Percentiles rank a stretch among this genome's conserved stretches.
Evolutionary conservation across 2,329 filamentous ascomycete genomes (phyloP).

Genomic region (Sarocladium kiliense): DNA sequence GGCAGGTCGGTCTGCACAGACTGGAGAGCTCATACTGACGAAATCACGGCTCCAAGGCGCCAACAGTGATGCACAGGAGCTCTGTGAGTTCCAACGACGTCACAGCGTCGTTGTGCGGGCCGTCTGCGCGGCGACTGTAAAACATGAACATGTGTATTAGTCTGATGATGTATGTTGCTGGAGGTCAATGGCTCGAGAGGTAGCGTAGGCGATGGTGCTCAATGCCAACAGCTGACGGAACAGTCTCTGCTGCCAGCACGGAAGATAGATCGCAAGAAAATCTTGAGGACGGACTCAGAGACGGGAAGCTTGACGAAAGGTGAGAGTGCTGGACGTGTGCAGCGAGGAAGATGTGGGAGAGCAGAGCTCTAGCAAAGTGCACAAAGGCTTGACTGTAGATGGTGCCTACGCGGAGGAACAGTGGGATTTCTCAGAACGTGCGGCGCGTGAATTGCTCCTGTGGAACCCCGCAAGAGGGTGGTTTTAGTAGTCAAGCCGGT

Average conservation of each 20-base stretch:
- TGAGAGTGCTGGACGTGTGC: neutral
- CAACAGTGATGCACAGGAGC: slow-evolving; percentile 26
- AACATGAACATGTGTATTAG: slow-evolving; percentile 53
- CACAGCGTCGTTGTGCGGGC: slow-evolving; percentile 45
- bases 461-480: slow-evolving; percentile 26
- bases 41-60: slow-evolving; percentile 46
- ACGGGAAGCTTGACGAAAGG: neutral
- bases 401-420: neutral
- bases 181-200: neutral
- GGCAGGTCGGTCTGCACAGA: slow-evolving; percentile 52
- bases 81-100: slow-evolving; percentile 36
- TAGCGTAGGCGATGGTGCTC: neutral
- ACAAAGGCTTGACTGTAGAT: neutral
- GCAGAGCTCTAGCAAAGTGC: neutral
- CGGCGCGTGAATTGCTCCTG: slow-evolving; percentile 25
- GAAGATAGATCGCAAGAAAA: neutral
- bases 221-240: neutral
- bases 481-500: neutral
- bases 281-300: neutral
- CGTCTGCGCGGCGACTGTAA: slow-evolving; percentile 47
- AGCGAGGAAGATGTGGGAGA: neutral
- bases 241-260: neutral
- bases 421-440: slow-evolving; percentile 12
- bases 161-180: slow-evolving; percentile 2
- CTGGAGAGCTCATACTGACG: slow-evolving; percentile 42